Base-by-base conservation (phyloP, 108 stramenopile species). In the Epithemia pelagica region DNA sequence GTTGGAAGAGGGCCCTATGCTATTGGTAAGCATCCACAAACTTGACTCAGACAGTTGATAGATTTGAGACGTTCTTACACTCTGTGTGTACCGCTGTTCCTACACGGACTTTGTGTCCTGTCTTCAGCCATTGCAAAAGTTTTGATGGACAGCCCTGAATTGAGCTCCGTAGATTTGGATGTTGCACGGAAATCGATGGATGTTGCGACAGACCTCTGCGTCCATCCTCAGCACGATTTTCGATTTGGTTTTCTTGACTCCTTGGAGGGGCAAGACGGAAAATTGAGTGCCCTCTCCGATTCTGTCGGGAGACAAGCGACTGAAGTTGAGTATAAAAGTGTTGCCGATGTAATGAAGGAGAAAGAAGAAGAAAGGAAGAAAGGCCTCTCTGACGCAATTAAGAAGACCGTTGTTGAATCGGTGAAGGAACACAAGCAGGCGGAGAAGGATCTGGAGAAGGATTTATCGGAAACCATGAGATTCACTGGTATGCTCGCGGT, bases 131-230 rank as follows among this genome's bases (percentile, higher is more conserved):
- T 96, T 23, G 98, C 98, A 15, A 70, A 91, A 60, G 98, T 96
- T 7, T 75, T 97, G 67, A 78, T 90, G 78, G 86, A 84, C 67
- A 46, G 37, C 15, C 76, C 88, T 21, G 95, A 91, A 22, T 58
- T 96, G 58, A 66, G 70, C 54, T 97, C 96, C 0, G 95, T 95
- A 74, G 95, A 46, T 46, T 10, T 46, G 5, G 37, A 96, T 58
- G 92, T 99, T 20, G 96, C 95, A 8, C 68, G 64, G 46, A 87
- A 72, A 61, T 83, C 96, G 20, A 99, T 99, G 98, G 61, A 83
- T 52, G 89, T 99, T 55, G 98, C 98, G 20, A 71, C 91, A 5
- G 94, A 97, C 26, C 95, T 99, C 81, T 97, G 96, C 69, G 90
- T 96, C 33, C 96, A 97, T 69, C 97, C 98, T 54, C 97, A 99